These are phyloP conservation scores for Yamadazyma atmosphaerica DNA, from an alignment of 1,139 yeast genomes.

Conservation along the genomic window DNA sequence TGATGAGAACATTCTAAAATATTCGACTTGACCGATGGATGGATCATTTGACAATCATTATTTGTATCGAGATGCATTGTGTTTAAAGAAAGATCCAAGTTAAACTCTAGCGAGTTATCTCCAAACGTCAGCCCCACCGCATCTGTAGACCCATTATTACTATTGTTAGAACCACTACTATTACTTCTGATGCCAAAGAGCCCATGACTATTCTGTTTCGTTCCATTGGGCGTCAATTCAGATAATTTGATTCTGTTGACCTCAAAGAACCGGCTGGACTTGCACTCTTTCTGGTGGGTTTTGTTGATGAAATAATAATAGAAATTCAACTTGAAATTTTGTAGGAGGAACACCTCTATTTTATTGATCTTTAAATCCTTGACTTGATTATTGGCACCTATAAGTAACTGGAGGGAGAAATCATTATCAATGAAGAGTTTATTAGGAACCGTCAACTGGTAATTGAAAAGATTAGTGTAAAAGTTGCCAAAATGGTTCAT, in stretches of 20 bases:
- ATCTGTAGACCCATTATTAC: not conserved
- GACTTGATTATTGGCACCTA: not conserved
- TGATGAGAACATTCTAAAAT: slow-evolving; percentile 4
- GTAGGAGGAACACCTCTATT: slow-evolving; percentile 3
- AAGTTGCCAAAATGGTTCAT: slow-evolving; percentile 3
- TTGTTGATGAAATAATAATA: slow-evolving; percentile 2
- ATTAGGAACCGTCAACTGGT: slow-evolving; percentile 5
- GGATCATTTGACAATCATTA: not conserved
- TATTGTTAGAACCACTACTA: not conserved
- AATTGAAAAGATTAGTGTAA: slow-evolving; percentile 1
- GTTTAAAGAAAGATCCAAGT: slow-evolving; percentile 1
- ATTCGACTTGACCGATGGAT: slow-evolving; percentile 3
- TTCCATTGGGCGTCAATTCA: not conserved
- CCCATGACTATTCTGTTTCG: not conserved
- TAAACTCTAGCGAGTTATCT: not conserved
- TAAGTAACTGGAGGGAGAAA: not conserved
- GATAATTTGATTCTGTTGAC: not conserved
- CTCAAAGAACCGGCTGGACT: not conserved
- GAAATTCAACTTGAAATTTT: slow-evolving; percentile 1
- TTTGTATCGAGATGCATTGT: not conserved
- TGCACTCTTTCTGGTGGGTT: not conserved
- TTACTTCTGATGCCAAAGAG: not conserved
- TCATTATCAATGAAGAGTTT: slow-evolving; percentile 2
- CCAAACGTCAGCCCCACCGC: not conserved
- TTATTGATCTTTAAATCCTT: not conserved